phyloP scores from a whole-genome alignment of 129 eudicot species.

The Flaveria bidentis region DNA sequence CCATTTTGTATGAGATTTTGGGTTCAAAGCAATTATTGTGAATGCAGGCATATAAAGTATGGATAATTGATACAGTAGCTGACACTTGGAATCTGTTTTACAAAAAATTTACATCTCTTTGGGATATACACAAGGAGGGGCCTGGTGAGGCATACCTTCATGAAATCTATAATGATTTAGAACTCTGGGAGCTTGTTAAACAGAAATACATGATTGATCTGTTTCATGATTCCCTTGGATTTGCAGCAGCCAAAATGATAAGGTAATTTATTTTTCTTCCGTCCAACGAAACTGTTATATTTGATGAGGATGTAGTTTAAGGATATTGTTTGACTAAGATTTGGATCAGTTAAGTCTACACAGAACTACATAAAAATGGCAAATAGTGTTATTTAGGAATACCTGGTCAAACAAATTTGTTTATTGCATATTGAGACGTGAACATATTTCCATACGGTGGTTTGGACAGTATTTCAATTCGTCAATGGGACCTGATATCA shows the following conservation, averaged over 20 bases:
- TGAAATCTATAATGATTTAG: constrained; percentile 61
- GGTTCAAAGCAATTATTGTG: constrained; percentile 8
- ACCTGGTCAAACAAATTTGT: background rate
- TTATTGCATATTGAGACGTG: too few relatives aligned
- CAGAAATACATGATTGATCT: constrained; percentile 71
- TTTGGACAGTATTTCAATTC: background rate
- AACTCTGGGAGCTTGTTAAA: constrained; percentile 59
- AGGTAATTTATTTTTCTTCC: constrained; percentile 44
- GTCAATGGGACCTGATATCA: background rate
- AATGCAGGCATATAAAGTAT: constrained; percentile 63
- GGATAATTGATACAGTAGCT: constrained; percentile 66
- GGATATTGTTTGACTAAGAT: background rate
- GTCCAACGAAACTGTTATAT: background rate
- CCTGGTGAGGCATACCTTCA: constrained; percentile 93
- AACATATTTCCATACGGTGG: background rate
- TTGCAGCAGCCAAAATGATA: constrained; percentile 96
- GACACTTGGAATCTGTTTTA: constrained; percentile 93
- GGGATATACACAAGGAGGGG: constrained; percentile 89
- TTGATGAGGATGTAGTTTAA: background rate
- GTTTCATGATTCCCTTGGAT: constrained; percentile 88
- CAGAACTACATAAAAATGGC: background rate
- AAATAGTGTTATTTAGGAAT: background rate
- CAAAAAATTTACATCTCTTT: constrained; percentile 70
- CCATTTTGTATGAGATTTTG: background rate
- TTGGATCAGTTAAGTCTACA: constrained; percentile 12